Percentiles rank a stretch among this genome's conserved stretches.
Conservation (phyloP, 192 early-diverging fungal species). For the Coemansia sp. region DNA sequence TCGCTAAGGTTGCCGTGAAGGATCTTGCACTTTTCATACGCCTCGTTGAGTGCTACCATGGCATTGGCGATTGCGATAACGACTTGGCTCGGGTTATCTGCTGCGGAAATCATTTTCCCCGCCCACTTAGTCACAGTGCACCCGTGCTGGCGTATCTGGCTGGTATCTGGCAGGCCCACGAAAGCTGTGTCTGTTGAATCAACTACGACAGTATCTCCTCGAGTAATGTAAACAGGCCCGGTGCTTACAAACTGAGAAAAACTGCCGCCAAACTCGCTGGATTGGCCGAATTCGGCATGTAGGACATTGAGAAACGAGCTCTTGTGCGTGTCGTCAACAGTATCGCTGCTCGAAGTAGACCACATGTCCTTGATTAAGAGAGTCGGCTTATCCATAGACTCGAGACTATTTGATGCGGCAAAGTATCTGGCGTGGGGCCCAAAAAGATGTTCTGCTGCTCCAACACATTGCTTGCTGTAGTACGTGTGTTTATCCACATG, state of each 20-base stretch:
- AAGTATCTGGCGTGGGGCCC: slow-evolving; percentile 12
- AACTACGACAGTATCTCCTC: not conserved
- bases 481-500: not conserved
- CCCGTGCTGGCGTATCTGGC: not conserved
- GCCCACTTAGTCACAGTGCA: not conserved
- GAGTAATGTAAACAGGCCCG: not conserved
- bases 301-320: not conserved
- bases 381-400: not conserved
- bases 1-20: not conserved
- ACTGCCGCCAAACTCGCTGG: not conserved
- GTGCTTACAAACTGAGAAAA: not conserved
- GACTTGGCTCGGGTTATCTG: not conserved
- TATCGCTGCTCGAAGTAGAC: slow-evolving; percentile 26
- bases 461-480: not conserved
- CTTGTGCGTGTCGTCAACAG: slow-evolving; percentile 6
- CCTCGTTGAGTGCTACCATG: not conserved
- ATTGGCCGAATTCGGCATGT: not conserved
- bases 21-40: not conserved
- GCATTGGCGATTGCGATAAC: not conserved
- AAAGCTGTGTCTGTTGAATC: not conserved
- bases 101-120: not conserved
- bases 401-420: slow-evolving; percentile 12
- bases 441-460: not conserved
- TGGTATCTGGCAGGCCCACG: not conserved
- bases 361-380: slow-evolving; percentile 27